Evolutionary conservation across 2,329 filamentous ascomycete genomes (phyloP), one percentile per base, ranked within the genome.

Genomic region (Neonectria neomacrospora): DNA sequence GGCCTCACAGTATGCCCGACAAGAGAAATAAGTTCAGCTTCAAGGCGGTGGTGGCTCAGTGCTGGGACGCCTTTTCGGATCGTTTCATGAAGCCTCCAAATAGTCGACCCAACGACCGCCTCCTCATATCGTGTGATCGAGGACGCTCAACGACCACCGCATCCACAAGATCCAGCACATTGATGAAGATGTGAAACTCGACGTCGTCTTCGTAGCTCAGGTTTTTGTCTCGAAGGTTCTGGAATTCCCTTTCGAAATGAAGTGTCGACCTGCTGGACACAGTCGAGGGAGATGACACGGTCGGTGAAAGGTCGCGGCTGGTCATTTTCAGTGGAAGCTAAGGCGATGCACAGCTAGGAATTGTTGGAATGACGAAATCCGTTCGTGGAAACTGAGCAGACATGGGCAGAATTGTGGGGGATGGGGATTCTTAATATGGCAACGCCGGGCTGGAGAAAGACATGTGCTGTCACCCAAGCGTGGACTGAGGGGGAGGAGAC

Each of bases 141-240:
- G 41, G 44, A 20, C 60, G 62, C 48, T 73, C 66, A 47, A 64
- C 64, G 47, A 73, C 64, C 39, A 73, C 63, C 22, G 64, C 48
- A 26, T 73, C 71, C 47, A 73, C 71, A 11, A 67, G 69, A 23
- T 73, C 69, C 48, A 73, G 55, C 32, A 65, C 68, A 45, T 71
- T 68, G 53, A 73, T 73, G 47, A 72, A 73, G 30, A 61, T 66
- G 65, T 73, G 71, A 47, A 73, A 73, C 37, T 73, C 63, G 26
- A 64, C 60, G 41, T 73, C 71, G 7, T 73, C 71, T 58, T 73
- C 71, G 53, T 72, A 73, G 47, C 64, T 61, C 28, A 73, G 58
- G n/a, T 64, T 62, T 7, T 68, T 44, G 26, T 73, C 71, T 47
- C 71, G 67, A 10, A 73, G 61, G n/a, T 67, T 60, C 26, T 66